Conservation (phyloP, 2,329 filamentous ascomycete genomes). For the Trichoderma asperellum region DNA sequence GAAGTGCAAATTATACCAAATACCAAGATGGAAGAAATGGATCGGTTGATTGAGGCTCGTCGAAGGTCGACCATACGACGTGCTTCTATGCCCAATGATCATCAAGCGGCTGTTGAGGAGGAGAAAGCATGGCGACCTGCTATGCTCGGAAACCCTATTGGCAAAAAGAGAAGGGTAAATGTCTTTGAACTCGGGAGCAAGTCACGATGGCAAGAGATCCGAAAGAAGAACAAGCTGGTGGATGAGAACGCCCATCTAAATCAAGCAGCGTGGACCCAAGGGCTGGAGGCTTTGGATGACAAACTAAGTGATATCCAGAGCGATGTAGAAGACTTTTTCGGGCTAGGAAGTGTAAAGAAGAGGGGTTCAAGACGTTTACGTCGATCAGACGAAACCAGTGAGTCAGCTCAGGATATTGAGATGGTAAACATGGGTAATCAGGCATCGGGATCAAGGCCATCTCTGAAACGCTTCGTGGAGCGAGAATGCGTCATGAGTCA, state of each 20-base stretch:
- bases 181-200: constrained; percentile 69
- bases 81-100: constrained; percentile 47
- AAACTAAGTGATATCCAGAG: constrained; percentile 44
- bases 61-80: constrained; percentile 52
- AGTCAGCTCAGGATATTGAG: constrained; percentile 38
- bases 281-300: constrained; percentile 44
- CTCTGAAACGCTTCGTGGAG: constrained; percentile 35
- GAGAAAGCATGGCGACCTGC: constrained; percentile 69
- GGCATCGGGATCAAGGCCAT: constrained; percentile 27
- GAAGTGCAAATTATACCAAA: constrained; percentile 70
- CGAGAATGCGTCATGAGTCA: constrained; percentile 46
- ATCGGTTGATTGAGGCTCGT: constrained; percentile 54
- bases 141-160: constrained; percentile 72
- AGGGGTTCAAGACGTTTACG: constrained; percentile 34
- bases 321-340: constrained; percentile 41
- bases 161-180: constrained; percentile 70
- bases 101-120: constrained; percentile 50
- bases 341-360: constrained; percentile 35
- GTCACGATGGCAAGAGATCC: constrained; percentile 75
- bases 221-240: constrained; percentile 61
- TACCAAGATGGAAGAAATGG: constrained; percentile 59
- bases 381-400: constrained; percentile 40
- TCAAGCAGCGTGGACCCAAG: constrained; percentile 42
- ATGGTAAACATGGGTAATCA: constrained; percentile 37
- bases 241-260: constrained; percentile 49